Base-by-base conservation (phyloP, 805 yeast species). In the Saccharomycopsis capsularis region DNA sequence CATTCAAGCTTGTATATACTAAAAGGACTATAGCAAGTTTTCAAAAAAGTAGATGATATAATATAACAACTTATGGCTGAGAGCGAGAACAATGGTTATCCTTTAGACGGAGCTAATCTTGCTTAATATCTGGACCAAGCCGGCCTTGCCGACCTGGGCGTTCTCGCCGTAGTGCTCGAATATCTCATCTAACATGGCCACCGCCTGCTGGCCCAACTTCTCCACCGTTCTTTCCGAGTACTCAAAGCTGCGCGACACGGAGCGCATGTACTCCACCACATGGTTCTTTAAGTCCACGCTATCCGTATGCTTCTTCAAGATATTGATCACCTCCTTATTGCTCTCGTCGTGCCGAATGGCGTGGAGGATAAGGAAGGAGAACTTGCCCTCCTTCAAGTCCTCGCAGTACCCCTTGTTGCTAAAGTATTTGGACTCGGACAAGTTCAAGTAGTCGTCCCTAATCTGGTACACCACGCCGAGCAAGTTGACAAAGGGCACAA, bases 301-400 rank as follows among this genome's bases (percentile, higher is more conserved):
- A 1, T 62, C 57, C 0, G 89, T 79, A 40, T 71, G 73, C 55
- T 73, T 69, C 50, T 68, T 69, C 48, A 83, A 62, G n/a, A 81
- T 78, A 42, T 71, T 70, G 46, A 72, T 53, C 9, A 81, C 60
- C 46, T 72, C 73, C 47, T 67, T 63, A 44, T 70, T 68, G 1
- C 57, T 53, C 1, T 58, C 52, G 42, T 68, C 68, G 32, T 60
- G 57, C 18, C 68, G 59, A 2, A 83, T 63, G 3, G 81, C 73
- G 62, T 87, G 93, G 16, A 90, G 74, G 2, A 90, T 79, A 0
- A 96, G 96, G 54, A 86, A 84, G 0, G 95, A 86, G 52, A 84
- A 77, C 63, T 89, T 90, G 0, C 96, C 96, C 62, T 90, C 96
- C 0, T 88, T 78, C 27, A 90, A 73, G 60, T 90, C 98, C 58